Evolutionary conservation across 176 grass and related monocot species (phyloP).

Genomic region (Triticum dicoccoides): DNA sequence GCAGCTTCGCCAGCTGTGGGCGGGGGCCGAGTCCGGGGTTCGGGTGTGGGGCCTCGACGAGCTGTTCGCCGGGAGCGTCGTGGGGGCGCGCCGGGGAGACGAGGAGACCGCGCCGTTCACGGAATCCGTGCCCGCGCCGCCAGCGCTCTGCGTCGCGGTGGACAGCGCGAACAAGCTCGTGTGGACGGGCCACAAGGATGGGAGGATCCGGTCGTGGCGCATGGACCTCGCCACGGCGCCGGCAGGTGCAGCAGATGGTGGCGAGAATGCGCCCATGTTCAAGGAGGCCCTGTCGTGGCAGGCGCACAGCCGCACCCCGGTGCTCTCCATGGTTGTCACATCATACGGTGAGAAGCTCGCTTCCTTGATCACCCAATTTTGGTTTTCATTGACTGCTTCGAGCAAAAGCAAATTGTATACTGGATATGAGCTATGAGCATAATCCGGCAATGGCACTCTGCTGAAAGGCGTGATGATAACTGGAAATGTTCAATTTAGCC

Average conservation of each 20-base stretch:
- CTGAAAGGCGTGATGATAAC: not conserved
- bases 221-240: conserved; percentile 32
- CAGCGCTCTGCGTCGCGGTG: conserved; percentile 63
- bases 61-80: conserved; percentile 31
- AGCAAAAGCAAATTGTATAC: not conserved
- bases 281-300: conserved; percentile 69
- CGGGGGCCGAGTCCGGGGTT: conserved; percentile 70
- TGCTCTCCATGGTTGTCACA: conserved; percentile 73
- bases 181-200: conserved; percentile 91
- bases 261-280: conserved; percentile 32
- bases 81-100: conserved; percentile 56
- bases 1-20: conserved; percentile 59
- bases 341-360: conserved; percentile 53
- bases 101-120: conserved; percentile 70
- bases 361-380: not conserved
- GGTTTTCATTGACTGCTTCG: conserved; percentile 5
- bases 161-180: conserved; percentile 53
- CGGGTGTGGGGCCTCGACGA: conserved; percentile 58
- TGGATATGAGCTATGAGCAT: not conserved
- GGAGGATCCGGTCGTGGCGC: conserved; percentile 73
- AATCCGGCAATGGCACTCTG: not conserved
- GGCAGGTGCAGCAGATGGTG: not conserved
- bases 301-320: conserved; percentile 57
- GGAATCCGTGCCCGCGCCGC: conserved; percentile 54
- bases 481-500: not conserved